Evolutionary conservation across 805 yeast genomes (phyloP).

Genomic region (Yarrowia bubula): DNA sequence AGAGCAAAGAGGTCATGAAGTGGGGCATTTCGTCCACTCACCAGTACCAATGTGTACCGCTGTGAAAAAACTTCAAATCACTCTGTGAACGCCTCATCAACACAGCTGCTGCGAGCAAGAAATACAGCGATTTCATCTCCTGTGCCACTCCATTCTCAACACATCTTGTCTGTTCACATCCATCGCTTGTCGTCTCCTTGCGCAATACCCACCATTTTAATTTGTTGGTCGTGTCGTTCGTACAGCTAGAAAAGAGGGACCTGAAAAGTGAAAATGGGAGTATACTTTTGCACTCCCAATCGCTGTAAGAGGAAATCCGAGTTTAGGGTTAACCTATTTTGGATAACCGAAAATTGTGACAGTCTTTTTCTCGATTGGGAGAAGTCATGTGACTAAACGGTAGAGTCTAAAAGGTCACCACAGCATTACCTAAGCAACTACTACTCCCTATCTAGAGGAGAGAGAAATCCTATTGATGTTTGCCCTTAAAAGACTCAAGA

Average conservation of each 20-base stretch:
- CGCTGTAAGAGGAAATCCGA: neutral
- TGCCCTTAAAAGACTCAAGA: too few relatives aligned
- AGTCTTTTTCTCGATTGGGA: constrained; percentile 17
- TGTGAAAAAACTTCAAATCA: neutral
- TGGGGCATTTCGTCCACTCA: too few relatives aligned
- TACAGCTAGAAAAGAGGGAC: constrained; percentile 24
- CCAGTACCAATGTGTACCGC: too few relatives aligned
- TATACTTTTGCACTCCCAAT: neutral
- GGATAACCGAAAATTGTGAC: constrained; percentile 6
- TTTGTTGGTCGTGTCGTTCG: constrained; percentile 25
- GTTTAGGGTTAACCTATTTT: constrained; percentile 3
- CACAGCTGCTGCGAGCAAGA: neutral
- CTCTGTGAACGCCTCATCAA: neutral
- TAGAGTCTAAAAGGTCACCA: too few relatives aligned
- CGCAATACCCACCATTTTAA: constrained; percentile 18
- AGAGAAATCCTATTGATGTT: too few relatives aligned
- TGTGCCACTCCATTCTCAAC: neutral
- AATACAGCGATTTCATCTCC: neutral
- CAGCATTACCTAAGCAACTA: neutral
- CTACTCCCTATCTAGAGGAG: too few relatives aligned
- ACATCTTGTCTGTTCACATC: neutral
- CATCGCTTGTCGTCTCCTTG: constrained; percentile 6
- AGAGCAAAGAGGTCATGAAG: too few relatives aligned
- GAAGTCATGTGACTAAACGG: neutral
- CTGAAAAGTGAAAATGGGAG: constrained; percentile 21